Percentiles rank a stretch among this genome's conserved stretches.
Conservation (phyloP, 768 basidiomycete species). For the Russula sp. region DNA sequence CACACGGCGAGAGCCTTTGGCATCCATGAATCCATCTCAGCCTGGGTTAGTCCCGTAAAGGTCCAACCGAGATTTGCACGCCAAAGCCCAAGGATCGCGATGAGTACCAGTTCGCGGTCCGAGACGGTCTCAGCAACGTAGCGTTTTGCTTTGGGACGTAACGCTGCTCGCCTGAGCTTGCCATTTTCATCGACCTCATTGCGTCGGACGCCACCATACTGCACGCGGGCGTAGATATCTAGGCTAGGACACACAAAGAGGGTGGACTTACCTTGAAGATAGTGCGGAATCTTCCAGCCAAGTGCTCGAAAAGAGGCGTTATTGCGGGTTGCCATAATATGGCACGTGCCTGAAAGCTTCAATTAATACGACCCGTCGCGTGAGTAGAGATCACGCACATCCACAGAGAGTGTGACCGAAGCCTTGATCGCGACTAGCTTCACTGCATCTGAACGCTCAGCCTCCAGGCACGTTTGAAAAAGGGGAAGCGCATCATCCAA, state of each 20-base stretch:
- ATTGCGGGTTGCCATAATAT: conserved; percentile 53
- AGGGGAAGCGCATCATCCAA: conserved; percentile 52
- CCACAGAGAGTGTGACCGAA: conserved; percentile 56
- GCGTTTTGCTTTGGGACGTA: conserved; percentile 56
- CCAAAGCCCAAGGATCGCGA: conserved; percentile 67
- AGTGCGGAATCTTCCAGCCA: conserved; percentile 43
- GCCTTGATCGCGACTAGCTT: conserved; percentile 75
- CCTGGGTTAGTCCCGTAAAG: conserved; percentile 36
- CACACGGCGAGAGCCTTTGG: conserved; percentile 45
- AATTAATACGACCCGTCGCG: background rate
- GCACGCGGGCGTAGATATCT: background rate
- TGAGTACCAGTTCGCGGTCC: conserved; percentile 62
- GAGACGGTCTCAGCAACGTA: conserved; percentile 50
- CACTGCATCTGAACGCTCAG: conserved; percentile 73
- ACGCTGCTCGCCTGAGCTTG: conserved; percentile 43
- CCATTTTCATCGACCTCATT: conserved; percentile 56
- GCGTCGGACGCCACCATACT: conserved; percentile 47
- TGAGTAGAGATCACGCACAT: conserved; percentile 38
- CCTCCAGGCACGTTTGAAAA: conserved; percentile 59
- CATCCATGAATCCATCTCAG: conserved; percentile 42
- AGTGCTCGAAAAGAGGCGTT: conserved; percentile 37
- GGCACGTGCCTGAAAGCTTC: conserved; percentile 37
- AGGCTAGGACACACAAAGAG: background rate
- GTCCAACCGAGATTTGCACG: conserved; percentile 50
- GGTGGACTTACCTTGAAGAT: conserved; percentile 46